Percentiles rank a stretch among this genome's conserved stretches.
phyloP scores from a whole-genome alignment of 75 land plant genomes.

The Pinus albicaulis region DNA sequence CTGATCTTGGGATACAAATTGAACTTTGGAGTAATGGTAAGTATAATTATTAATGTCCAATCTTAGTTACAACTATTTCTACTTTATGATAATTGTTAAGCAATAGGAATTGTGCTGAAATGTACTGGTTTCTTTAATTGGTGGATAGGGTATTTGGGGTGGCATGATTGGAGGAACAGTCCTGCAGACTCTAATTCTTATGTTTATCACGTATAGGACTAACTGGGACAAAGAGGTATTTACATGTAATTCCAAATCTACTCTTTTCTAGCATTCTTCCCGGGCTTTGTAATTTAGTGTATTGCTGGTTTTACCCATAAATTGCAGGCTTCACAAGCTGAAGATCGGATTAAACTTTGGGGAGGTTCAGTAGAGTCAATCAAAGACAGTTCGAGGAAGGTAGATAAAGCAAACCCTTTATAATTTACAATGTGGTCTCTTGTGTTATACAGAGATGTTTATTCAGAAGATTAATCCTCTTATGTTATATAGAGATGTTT shows the following conservation, averaged over 20 bases:
- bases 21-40: not conserved
- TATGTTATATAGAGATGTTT: too few species aligned
- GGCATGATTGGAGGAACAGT: constrained; percentile 58
- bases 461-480: too few species aligned
- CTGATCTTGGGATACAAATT: not conserved
- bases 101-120: not conserved
- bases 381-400: not conserved
- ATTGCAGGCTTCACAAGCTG: constrained; percentile 6
- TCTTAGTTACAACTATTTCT: not conserved
- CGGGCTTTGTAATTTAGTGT: too few species aligned
- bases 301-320: too few species aligned
- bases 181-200: constrained; percentile 45
- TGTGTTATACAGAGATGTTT: too few species aligned
- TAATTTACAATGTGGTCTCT: too few species aligned
- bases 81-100: not conserved
- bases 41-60: not conserved
- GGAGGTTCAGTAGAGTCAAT: not conserved
- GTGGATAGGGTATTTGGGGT: constrained; percentile 56
- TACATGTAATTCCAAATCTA: too few species aligned
- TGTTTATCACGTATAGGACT: constrained; percentile 27
- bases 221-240: constrained; percentile 54
- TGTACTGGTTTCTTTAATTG: not conserved
- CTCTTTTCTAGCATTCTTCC: too few species aligned
- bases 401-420: not conserved
- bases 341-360: constrained; percentile 5